Base-by-base conservation (phyloP, 2,329 filamentous ascomycete genomes). In the Raffaelea ambrosiae region DNA sequence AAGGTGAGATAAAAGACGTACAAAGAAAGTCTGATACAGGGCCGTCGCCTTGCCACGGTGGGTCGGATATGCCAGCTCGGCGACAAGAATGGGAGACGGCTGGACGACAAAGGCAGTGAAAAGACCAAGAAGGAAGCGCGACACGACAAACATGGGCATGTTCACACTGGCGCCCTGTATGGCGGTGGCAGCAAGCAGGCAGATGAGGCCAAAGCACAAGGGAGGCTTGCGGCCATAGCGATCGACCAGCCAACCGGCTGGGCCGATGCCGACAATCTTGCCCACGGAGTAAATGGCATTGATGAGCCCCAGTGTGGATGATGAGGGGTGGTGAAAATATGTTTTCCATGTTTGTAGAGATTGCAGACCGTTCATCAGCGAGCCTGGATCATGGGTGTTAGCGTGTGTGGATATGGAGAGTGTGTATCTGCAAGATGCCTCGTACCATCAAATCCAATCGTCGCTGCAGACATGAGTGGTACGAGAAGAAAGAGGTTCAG, bases 21-120 rank as follows among this genome's bases (percentile, higher is more conserved):
- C n/a, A 49, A 14, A 3, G 43, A 49, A 8, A 43, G 48, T 33
- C 31, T 33, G 31, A 16, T 33, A 33, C 16, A 33, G 31, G 16
- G 9, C 16, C 9, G 9, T 33, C 9, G 31, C 31, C 31, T 33
- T 33, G 31, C 31, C 40, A 4, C 40, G 40, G 16, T 31, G 35
- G 19, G 48, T 51, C 4, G 40, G 40, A 20, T 42, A 42, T 4
- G 40, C 40, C 40, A 42, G 40, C 43, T 51, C 51, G n/a, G 48
- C 31, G 19, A 48, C 40, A 8, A 48, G 46, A 9, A 48, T 22
- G 14, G 47, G 47, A 7, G 41, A 40, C 19, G 19, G 31, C 31
- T 9, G 9, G 31, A 9, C 16, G 31, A 9, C 31, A 33, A 33
- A 33, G 9, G 9, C 31, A 33, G 9, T 33, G 16, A 9, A 9